Evolutionary conservation across 1,284 basidiomycete genomes (phyloP), one percentile per base, ranked within the genome.

Genomic region (Cryptococcus hybrid): DNA sequence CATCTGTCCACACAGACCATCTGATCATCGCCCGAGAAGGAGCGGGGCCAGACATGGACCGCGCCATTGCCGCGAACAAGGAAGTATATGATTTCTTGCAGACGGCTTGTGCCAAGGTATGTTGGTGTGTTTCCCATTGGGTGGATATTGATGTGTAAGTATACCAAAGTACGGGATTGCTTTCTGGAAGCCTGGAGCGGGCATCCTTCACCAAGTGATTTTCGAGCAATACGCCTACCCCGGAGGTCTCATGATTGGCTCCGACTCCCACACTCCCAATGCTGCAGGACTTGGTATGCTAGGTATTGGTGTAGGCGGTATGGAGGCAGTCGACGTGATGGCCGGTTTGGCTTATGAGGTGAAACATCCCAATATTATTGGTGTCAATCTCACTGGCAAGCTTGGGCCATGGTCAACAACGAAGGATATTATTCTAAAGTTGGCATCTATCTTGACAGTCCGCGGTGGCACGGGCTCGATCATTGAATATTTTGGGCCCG

Each of bases 191-290:
- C 93, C 95, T 54, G 95, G 96, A 71, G 96, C 93, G 73, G 95
- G 95, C 82, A 99, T 95, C 77, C 93, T 95, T 68, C 92, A 95
- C 80, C 92, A 96, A 80, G 95, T 95, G 73, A 91, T 99, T 71
- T 85, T 98, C 70, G 95, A 99, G 80, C 98, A 99, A 84, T 98
- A 98, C 79, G 96, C 95, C 12, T 92, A 95, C 86, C 95, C 95
- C 56, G 95, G 95, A 83, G 91, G 92, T 77, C 84, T 99, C 59
- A 99, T 99, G 96, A 96, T 99, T 70, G 96, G 96, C 79, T 98
- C 95, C 62, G 95, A 99, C 82, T 98, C 95, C 54, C 96, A 99
- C 81, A 99, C 95, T 13, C 95, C 96, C 57, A 98, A 98, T 79
- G 96, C 96, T 61, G 95, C 95, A 81, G 95, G 95, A 84, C 87